A percentile compares a stretch with the other conserved stretches of the same genome.
phyloP scores from a whole-genome alignment of 2,329 filamentous ascomycete genomes.

The Phialophora tarda region DNA sequence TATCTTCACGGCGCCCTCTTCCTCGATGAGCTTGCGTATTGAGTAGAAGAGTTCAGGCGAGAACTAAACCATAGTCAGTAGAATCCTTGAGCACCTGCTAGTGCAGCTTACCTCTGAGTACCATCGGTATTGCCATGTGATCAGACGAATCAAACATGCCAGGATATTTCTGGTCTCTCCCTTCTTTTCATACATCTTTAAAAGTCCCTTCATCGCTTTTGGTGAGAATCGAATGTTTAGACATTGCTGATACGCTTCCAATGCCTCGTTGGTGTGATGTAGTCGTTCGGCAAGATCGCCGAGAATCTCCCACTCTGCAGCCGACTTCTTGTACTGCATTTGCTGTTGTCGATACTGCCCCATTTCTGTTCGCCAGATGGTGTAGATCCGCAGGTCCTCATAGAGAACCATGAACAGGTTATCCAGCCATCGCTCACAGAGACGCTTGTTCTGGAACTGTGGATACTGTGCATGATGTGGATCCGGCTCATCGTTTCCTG shows the following conservation, averaged over 20 bases:
- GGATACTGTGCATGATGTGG: conserved; percentile 76
- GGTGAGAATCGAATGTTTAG: conserved; percentile 88
- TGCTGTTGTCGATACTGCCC: conserved; percentile 92
- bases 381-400: conserved; percentile 96
- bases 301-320: conserved; percentile 97
- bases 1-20: conserved; percentile 96
- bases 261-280: conserved; percentile 87
- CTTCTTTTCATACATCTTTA: conserved; percentile 76
- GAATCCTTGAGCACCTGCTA: not conserved
- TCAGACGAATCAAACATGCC: conserved; percentile 83
- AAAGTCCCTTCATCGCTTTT: conserved; percentile 84
- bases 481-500: conserved; percentile 70
- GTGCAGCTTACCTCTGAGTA: conserved; percentile 77
- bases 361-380: conserved; percentile 98
- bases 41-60: conserved; percentile 87
- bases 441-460: conserved; percentile 92
- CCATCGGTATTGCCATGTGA: conserved; percentile 99
- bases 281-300: conserved; percentile 90
- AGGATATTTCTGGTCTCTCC: conserved; percentile 82
- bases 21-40: conserved; percentile 91
- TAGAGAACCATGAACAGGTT: conserved; percentile 99
- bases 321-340: conserved; percentile 93
- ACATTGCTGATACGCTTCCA: conserved; percentile 91
- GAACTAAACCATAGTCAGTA: conserved; percentile 63
- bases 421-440: conserved; percentile 97